Conservation (phyloP, 1,284 basidiomycete genomes). For the Trichosporon faecale region DNA sequence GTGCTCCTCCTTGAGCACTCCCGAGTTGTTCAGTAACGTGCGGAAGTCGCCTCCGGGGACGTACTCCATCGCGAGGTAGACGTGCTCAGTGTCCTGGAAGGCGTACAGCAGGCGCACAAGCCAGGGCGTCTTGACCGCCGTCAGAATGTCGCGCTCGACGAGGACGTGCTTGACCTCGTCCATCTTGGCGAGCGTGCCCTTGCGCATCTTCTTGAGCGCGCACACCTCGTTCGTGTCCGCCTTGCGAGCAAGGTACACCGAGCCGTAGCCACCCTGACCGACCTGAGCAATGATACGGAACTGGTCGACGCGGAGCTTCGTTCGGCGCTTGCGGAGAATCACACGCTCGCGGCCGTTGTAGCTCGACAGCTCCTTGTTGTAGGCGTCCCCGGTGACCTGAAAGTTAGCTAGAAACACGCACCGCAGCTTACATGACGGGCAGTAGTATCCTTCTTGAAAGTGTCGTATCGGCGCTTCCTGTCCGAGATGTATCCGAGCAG, state of each 20-base stretch:
- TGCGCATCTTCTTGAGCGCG: conserved; percentile 92
- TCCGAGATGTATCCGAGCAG: conserved; percentile 78
- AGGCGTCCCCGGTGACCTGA: conserved; percentile 59
- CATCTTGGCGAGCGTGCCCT: conserved; percentile 90
- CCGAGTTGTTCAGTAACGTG: conserved; percentile 91
- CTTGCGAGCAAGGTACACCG: conserved; percentile 88
- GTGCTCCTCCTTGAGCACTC: conserved; percentile 91
- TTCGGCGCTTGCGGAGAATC: conserved; percentile 76
- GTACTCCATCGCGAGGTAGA: conserved; percentile 98
- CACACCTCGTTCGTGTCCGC: conserved; percentile 89
- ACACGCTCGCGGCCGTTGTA: conserved; percentile 90
- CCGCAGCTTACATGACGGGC: conserved; percentile 62
- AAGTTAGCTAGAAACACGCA: no score
- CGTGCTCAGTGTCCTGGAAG: conserved; percentile 82
- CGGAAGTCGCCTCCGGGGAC: conserved; percentile 95
- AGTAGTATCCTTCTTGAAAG: conserved; percentile 78
- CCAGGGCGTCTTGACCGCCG: conserved; percentile 93
- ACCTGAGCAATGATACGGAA: conserved; percentile 95
- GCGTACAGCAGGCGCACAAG: conserved; percentile 87
- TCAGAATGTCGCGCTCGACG: conserved; percentile 93
- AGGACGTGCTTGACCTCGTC: conserved; percentile 89
- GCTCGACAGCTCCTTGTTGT: conserved; percentile 76
- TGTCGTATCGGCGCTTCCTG: conserved; percentile 73
- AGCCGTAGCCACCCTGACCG: conserved; percentile 94
- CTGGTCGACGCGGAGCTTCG: conserved; percentile 81